Percentiles rank a stretch among this genome's conserved stretches.
These are phyloP conservation scores for Sisymbrium irio DNA, from an alignment of 345 rosid genomes.

Conservation along the genomic window DNA sequence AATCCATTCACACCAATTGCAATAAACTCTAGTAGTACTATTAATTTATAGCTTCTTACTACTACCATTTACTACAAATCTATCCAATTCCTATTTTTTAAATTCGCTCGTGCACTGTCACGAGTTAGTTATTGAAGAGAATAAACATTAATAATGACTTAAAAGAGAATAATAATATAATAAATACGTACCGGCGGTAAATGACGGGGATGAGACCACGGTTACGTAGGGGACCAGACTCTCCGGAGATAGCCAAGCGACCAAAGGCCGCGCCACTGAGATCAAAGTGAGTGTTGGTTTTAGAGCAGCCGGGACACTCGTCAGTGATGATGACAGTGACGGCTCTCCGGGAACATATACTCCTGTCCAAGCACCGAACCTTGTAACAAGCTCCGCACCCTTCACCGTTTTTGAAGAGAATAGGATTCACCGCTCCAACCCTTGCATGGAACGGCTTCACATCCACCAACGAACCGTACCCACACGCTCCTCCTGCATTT, in stretches of 20 bases:
- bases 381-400: slow-evolving; percentile 97
- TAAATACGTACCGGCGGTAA: slow-evolving; percentile 51
- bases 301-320: slow-evolving; percentile 83
- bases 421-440: slow-evolving; percentile 92
- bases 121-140: slow-evolving; percentile 24
- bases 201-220: slow-evolving; percentile 72
- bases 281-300: slow-evolving; percentile 77
- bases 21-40: background rate
- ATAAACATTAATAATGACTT: background rate
- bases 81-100: background rate
- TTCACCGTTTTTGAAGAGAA: slow-evolving; percentile 81
- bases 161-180: background rate
- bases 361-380: slow-evolving; percentile 68
- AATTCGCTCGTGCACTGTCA: slow-evolving; percentile 26
- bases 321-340: slow-evolving; percentile 89
- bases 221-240: slow-evolving; percentile 67
- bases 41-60: background rate
- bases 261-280: slow-evolving; percentile 97
- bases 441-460: slow-evolving; percentile 87
- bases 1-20: slow-evolving; percentile 15
- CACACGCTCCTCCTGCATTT: slow-evolving; percentile 89
- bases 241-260: slow-evolving; percentile 82
- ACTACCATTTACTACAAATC: background rate
- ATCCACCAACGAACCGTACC: slow-evolving; percentile 85
- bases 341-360: slow-evolving; percentile 81